Conservation (phyloP, 2,329 filamentous ascomycete genomes). For the Colletotrichum sp. region DNA sequence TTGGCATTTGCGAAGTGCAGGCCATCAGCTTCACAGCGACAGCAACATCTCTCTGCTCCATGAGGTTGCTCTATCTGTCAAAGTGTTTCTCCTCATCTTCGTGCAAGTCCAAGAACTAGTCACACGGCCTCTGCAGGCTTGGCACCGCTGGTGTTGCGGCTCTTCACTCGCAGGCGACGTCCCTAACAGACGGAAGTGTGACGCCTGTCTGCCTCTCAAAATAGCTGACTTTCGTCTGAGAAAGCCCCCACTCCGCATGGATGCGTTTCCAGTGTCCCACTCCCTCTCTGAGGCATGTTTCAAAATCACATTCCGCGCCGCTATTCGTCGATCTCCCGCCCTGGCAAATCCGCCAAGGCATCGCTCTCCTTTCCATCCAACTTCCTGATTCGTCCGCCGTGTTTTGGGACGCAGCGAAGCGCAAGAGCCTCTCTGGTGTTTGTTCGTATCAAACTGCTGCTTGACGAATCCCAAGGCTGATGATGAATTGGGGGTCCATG, state of each 20-base stretch:
- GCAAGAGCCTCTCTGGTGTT: background rate
- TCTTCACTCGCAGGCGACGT: background rate
- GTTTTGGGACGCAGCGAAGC: background rate
- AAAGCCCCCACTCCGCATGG: conserved; percentile 13
- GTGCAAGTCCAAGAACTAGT: background rate
- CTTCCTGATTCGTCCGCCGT: background rate
- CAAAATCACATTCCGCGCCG: background rate
- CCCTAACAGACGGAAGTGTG: background rate
- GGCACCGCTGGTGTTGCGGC: background rate
- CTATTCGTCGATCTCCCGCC: conserved; percentile 20
- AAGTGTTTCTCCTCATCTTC: background rate
- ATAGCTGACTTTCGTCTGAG: conserved; percentile 7
- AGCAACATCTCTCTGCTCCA: background rate
- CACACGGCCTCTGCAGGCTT: background rate
- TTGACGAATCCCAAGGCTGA: background rate
- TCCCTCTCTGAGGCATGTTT: conserved; percentile 18
- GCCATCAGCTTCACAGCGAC: too few relatives aligned
- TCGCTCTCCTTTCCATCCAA: background rate
- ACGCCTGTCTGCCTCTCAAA: background rate
- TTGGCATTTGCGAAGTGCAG: background rate
- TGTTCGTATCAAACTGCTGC: background rate
- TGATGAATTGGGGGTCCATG: background rate
- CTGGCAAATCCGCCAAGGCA: background rate
- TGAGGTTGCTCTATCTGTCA: background rate
- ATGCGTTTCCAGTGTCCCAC: conserved; percentile 7